Percentiles rank a stretch among this genome's conserved stretches.
Evolutionary conservation across 768 basidiomycete genomes (phyloP).

Genomic region (Sporobolomyces phaffii): DNA sequence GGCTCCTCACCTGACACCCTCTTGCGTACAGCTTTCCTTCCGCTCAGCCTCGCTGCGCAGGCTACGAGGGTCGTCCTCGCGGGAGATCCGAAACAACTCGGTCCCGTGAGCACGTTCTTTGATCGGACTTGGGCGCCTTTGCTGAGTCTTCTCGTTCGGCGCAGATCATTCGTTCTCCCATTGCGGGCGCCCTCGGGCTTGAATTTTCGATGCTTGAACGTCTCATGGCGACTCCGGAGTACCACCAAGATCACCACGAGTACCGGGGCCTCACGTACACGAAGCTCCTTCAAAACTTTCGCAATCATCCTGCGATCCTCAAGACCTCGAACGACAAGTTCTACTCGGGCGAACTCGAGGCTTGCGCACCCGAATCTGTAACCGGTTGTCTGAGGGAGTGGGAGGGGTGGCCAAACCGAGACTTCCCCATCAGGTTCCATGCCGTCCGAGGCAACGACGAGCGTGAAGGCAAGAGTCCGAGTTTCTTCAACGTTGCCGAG

Average conservation of each 20-base stretch:
- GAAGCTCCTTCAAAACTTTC: slow-evolving; percentile 44
- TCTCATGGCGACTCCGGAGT: slow-evolving; percentile 42
- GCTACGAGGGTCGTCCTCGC: slow-evolving; percentile 42
- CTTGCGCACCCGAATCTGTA: slow-evolving; percentile 30
- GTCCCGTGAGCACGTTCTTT: slow-evolving; percentile 37
- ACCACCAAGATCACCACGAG: slow-evolving; percentile 15
- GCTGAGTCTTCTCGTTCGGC: neutral
- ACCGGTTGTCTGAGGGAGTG: slow-evolving; percentile 25
- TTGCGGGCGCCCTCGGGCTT: slow-evolving; percentile 40
- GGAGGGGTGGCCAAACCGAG: slow-evolving; percentile 40
- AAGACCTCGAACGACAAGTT: slow-evolving; percentile 45
- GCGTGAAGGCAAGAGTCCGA: slow-evolving; percentile 45
- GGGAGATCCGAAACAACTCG: slow-evolving; percentile 47
- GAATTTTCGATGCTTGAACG: slow-evolving; percentile 46
- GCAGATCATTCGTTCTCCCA: slow-evolving; percentile 39
- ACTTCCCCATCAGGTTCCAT: slow-evolving; percentile 44
- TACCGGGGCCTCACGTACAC: slow-evolving; percentile 8
- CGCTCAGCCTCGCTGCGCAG: neutral
- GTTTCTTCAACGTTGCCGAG: slow-evolving; percentile 45
- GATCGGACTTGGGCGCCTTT: neutral
- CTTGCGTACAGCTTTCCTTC: slow-evolving; percentile 13
- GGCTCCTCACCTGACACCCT: neutral
- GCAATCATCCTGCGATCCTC: slow-evolving; percentile 45
- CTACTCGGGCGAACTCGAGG: slow-evolving; percentile 44
- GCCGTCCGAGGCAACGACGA: slow-evolving; percentile 42